Evolutionary conservation across 371 early-diverging fungal species (phyloP), one percentile per base, ranked within the genome.

Genomic region (Mucor indicus): DNA sequence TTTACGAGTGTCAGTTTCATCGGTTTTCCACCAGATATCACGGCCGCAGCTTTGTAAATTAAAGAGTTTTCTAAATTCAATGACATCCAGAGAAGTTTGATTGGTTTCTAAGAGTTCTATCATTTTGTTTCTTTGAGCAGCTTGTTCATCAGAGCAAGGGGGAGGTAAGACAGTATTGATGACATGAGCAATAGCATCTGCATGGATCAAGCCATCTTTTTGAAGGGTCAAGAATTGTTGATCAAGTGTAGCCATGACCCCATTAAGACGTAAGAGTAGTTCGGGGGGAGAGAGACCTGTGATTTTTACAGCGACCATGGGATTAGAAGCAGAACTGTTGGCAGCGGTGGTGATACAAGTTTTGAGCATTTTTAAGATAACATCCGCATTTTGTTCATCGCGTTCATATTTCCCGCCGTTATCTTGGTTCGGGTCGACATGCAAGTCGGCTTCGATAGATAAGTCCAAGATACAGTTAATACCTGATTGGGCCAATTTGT

Each of bases 401-500:
- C 49, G 59, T 17, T 36, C 41, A 32, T 59, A 72, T 27, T 56
- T 56, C 12, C 30, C 30, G 8, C 30, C 8, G 8, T 29, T 29
- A 12, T 6, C 30, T n/a, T 41, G 29, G 24, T 55, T 42, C 0
- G 44, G 49, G 6, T 46, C 27, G 4, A 25, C 21, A 13, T 78
- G 81, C 39, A 94, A 53, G 51, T 97, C 96, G 15, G 92, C 89
- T 62, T 97, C 98, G 33, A 93, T 79, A 0, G 92, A 89, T 16
- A 91, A 69, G 63, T 94, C 96, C 31, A 95, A 80, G 57, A 95
- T 95, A 25, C 88, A 83, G 17, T 89, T 87, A 67, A 98, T 89
- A 6, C 88, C 84, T 12, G 72, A 61, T 17, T 67, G 60, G 45
- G 82, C 63, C 45, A 95, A 77, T 17, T 57, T 41, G 31, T 79